These are phyloP conservation scores for Termitomyces sp. DNA, from an alignment of 768 basidiomycete genomes.

Conservation along the genomic window DNA sequence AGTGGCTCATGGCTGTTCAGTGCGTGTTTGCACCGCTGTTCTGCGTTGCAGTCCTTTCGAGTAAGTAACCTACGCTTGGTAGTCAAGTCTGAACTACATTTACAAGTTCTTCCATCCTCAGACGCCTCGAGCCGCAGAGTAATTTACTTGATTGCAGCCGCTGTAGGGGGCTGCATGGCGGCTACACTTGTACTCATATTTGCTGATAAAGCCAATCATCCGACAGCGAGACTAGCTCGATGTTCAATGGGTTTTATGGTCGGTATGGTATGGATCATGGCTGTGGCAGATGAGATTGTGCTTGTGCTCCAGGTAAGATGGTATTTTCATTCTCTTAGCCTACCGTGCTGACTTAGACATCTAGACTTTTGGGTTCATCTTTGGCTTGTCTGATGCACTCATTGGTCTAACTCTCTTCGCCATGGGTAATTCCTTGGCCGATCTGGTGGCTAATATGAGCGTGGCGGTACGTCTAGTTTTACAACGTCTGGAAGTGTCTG, in stretches of 20 bases:
- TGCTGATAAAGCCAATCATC: constrained; percentile 51
- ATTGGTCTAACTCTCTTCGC: constrained; percentile 97
- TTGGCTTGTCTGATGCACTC: constrained; percentile 95
- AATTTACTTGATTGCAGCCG: constrained; percentile 51
- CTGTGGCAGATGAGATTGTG: constrained; percentile 94
- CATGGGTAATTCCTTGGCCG: constrained; percentile 92
- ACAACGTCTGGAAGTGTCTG: not conserved
- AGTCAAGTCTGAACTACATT: not conserved
- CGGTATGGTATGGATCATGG: constrained; percentile 96
- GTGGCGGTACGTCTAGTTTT: constrained; percentile 64
- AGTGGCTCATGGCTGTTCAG: constrained; percentile 83
- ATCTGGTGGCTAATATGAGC: constrained; percentile 95
- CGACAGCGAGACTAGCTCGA: constrained; percentile 56
- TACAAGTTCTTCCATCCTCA: constrained; percentile 18
- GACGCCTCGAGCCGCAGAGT: constrained; percentile 38
- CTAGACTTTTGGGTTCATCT: constrained; percentile 88
- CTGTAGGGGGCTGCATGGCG: constrained; percentile 46
- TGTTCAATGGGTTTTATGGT: constrained; percentile 91
- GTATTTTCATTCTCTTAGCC: constrained; percentile 9
- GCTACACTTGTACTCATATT: constrained; percentile 55
- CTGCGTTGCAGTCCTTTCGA: constrained; percentile 67
- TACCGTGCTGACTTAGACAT: constrained; percentile 1
- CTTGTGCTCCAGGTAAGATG: constrained; percentile 72
- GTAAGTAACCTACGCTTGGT: constrained; percentile 38
- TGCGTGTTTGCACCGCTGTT: constrained; percentile 81